phyloP scores from a whole-genome alignment of 1,284 basidiomycete species.

The Athelia psychrophila region DNA sequence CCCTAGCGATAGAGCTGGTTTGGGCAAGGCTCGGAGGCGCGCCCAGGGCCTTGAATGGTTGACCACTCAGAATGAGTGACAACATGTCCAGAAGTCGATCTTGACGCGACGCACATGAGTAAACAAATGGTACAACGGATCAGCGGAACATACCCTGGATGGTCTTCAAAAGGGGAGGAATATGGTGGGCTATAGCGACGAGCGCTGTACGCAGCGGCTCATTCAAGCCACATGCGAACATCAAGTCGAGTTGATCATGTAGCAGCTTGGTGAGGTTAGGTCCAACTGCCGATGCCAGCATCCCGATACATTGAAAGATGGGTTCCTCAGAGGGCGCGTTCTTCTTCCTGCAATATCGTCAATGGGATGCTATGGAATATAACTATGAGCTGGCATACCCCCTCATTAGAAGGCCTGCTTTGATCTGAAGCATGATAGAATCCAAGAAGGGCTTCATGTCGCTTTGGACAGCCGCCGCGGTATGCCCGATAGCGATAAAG shows the following conservation, averaged over 20 bases:
- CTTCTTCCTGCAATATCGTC: slow-evolving; percentile 65
- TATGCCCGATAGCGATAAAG: slow-evolving; percentile 96
- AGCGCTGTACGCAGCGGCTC: slow-evolving; percentile 88
- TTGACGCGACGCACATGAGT: slow-evolving; percentile 26
- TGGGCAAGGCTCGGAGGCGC: slow-evolving; percentile 61
- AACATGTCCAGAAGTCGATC: slow-evolving; percentile 87
- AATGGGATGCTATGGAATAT: slow-evolving; percentile 4
- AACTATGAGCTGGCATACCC: slow-evolving; percentile 67
- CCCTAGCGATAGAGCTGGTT: slow-evolving; percentile 54
- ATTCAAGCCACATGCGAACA: slow-evolving; percentile 94
- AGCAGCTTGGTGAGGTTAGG: slow-evolving; percentile 94
- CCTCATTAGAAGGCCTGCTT: slow-evolving; percentile 80
- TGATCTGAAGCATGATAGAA: slow-evolving; percentile 88
- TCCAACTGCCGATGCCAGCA: slow-evolving; percentile 94
- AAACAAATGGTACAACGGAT: background rate
- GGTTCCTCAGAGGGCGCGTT: slow-evolving; percentile 93
- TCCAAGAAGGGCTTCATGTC: slow-evolving; percentile 98
- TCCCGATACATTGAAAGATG: slow-evolving; percentile 97
- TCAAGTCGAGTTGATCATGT: slow-evolving; percentile 95
- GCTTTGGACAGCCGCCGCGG: slow-evolving; percentile 87
- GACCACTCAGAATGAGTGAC: slow-evolving; percentile 78
- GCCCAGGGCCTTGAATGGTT: slow-evolving; percentile 84
- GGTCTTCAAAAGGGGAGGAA: slow-evolving; percentile 87
- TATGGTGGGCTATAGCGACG: slow-evolving; percentile 83
- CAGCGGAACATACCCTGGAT: slow-evolving; percentile 75